Evolutionary conservation across 2,329 filamentous ascomycete species (phyloP), one percentile per base, ranked within the genome.

Genomic region (Monosporascus ibericus): DNA sequence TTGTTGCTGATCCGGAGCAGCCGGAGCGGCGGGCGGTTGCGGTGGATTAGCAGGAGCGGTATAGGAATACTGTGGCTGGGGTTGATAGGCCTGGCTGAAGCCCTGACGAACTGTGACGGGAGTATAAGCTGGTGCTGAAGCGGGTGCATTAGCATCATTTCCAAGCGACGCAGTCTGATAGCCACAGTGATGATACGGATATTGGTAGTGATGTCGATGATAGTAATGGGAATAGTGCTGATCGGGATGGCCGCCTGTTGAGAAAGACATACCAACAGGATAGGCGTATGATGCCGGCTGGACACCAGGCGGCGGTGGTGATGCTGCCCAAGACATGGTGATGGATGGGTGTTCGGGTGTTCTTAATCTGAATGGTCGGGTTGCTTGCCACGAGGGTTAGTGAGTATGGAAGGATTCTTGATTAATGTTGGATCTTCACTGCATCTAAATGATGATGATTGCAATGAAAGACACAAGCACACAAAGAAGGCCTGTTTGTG

Each of bases 81-180:
- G 30, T 58, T 61, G 61, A 51, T 65, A 68, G 18, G 63, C 47
- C 52, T 64, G 64, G 49, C 62, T 60, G 55, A 71, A 72, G 34
- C 64, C 63, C 53, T 70, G 69, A 63, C 74, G 70, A 47, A 74
- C 72, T 58, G 70, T 66, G 18, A 77, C 71, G 20, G 73, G 57
- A 25, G 73, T 75, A 55, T 74, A 77, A 46, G 75, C 73, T 39
- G 69, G 56, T 57, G 60, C 73, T 74, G 57, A 47, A 46, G 27
- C 24, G n/a, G 18, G 50, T 14, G 54, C 53, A 60, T 71, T 64
- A 72, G 68, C 47, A 62, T 50, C 27, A 27, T 44, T 20, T 24
- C 8, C 9, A 38, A 17, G 52, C 25, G 25, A 52, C 7, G 3
- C 30, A 14, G 11, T 48, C 36, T 3, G 47, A 15, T 36, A 57